phyloP scores from a whole-genome alignment of 164 flowering plant species.

The Macadamia tetraphylla region DNA sequence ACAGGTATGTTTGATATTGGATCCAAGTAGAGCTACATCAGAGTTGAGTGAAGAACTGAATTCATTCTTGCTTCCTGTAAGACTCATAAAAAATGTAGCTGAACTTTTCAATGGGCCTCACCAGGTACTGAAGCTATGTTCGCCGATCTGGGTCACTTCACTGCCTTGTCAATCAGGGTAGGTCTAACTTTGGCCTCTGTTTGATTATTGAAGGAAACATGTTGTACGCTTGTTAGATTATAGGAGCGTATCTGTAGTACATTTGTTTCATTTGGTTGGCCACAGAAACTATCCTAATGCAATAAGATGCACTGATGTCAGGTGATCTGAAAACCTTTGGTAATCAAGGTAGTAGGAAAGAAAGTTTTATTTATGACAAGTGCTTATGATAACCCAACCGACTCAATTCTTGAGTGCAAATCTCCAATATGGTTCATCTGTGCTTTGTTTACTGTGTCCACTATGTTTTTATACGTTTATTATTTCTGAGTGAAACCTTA shows the following conservation, averaged over 20 bases:
- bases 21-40: background rate
- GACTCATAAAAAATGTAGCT: background rate
- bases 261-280: background rate
- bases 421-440: too few species aligned
- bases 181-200: conserved; percentile 9
- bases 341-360: background rate
- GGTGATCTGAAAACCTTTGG: background rate
- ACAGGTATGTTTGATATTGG: conserved; percentile 50
- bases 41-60: background rate
- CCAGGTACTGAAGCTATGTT: conserved; percentile 85
- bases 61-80: background rate
- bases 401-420: too few species aligned
- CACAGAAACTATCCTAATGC: background rate
- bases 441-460: too few species aligned
- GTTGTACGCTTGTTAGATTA: too few species aligned
- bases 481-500: too few species aligned
- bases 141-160: conserved; percentile 87
- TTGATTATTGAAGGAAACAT: too few species aligned
- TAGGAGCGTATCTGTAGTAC: background rate
- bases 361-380: too few species aligned
- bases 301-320: background rate
- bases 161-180: conserved; percentile 65
- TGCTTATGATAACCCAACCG: too few species aligned
- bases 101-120: conserved; percentile 7
- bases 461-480: too few species aligned